Conservation (phyloP, 108 stramenopile species). For the Bacterosira constricta region DNA sequence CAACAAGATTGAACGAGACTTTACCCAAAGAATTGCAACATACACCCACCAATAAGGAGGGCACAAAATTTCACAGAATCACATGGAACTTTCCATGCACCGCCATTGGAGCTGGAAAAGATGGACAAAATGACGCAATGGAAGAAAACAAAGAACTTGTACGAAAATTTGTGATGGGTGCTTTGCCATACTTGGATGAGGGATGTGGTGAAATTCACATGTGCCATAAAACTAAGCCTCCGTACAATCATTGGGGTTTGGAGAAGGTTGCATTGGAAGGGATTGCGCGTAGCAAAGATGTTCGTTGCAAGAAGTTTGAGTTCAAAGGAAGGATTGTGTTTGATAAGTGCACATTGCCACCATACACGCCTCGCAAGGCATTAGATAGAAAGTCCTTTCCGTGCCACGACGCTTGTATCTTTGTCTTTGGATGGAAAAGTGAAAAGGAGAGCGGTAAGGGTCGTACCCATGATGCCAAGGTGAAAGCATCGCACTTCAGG, state of each 20-base stretch:
- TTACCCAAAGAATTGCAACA: conserved; percentile 23
- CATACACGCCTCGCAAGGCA: conserved; percentile 88
- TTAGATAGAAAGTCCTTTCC: conserved; percentile 87
- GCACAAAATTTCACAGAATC: conserved; percentile 69
- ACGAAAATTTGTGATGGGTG: conserved; percentile 58
- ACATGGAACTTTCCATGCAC: conserved; percentile 95
- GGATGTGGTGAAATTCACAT: conserved; percentile 76
- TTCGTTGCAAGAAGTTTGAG: conserved; percentile 15
- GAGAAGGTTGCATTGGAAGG: conserved; percentile 57
- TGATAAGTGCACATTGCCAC: conserved; percentile 70
- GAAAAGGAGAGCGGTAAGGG: background rate
- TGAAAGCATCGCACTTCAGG: too few species aligned
- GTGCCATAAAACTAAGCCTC: conserved; percentile 91
- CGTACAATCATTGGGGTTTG: conserved; percentile 88
- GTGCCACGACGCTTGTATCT: conserved; percentile 88
- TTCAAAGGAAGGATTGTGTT: conserved; percentile 76
- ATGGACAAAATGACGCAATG: conserved; percentile 91
- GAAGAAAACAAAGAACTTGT: conserved; percentile 80
- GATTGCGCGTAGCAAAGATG: background rate
- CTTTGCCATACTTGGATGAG: conserved; percentile 35
- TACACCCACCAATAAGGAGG: background rate
- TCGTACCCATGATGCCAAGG: too few species aligned
- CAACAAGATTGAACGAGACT: conserved; percentile 64
- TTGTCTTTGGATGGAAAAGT: conserved; percentile 64
- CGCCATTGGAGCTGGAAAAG: conserved; percentile 75